These are phyloP conservation scores for Wallemia mellicola DNA, from an alignment of 1,284 basidiomycete genomes.

Conservation along the genomic window DNA sequence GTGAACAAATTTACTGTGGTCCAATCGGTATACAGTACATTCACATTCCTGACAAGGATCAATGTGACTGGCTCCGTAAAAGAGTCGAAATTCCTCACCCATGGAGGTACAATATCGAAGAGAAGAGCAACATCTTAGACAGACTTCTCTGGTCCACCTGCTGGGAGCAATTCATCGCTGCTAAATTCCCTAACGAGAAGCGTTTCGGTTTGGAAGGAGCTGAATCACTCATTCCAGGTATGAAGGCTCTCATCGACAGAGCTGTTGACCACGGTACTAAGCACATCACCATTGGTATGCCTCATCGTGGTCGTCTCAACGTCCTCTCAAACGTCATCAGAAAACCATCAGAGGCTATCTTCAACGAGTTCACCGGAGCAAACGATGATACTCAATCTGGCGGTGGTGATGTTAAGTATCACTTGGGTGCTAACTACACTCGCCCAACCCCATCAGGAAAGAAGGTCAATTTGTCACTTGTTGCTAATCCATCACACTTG, in stretches of 20 bases:
- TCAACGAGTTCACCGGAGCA: constrained; percentile 78
- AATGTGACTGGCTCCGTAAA: constrained; percentile 97
- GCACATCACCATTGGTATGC: constrained; percentile 94
- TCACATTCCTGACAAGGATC: constrained; percentile 91
- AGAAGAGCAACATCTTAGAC: constrained; percentile 97
- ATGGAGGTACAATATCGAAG: constrained; percentile 94
- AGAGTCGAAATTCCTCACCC: constrained; percentile 85
- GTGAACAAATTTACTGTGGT: constrained; percentile 83
- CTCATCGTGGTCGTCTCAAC: constrained; percentile 92
- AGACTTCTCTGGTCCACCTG: constrained; percentile 98
- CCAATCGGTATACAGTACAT: constrained; percentile 90
- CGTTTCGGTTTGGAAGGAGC: constrained; percentile 97
- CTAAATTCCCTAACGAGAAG: constrained; percentile 98
- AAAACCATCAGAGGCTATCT: constrained; percentile 89
- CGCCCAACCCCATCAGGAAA: constrained; percentile 92
- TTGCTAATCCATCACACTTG: constrained; percentile 93
- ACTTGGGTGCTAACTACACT: constrained; percentile 95
- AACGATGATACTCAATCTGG: constrained; percentile 38
- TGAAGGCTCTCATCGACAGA: constrained; percentile 96
- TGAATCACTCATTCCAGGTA: constrained; percentile 88
- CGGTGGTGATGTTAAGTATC: constrained; percentile 94
- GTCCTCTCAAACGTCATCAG: constrained; percentile 95
- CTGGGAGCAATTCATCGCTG: constrained; percentile 93
- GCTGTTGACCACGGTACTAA: constrained; percentile 89
- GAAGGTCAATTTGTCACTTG: constrained; percentile 86